These are phyloP conservation scores for Termitomyces sp. DNA, from an alignment of 768 basidiomycete species.

Conservation along the genomic window DNA sequence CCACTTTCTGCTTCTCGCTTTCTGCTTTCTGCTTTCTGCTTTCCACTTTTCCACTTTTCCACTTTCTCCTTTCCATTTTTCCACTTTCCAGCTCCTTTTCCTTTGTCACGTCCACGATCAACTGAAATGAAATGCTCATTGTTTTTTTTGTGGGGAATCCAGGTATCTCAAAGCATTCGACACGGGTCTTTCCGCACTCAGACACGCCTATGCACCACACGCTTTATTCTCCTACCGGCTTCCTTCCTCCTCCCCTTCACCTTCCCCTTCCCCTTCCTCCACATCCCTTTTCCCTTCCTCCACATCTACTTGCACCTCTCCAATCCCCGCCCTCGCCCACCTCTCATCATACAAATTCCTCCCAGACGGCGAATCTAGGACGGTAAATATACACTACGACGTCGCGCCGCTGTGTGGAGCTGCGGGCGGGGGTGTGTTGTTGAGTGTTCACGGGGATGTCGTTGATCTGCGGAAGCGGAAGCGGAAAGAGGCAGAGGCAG, in stretches of 20 bases:
- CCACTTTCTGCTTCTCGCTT: too few species aligned
- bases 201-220: constrained; percentile 25
- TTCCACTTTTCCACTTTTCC: too few species aligned
- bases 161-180: constrained; percentile 29
- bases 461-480: constrained; percentile 7
- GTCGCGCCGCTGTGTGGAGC: constrained; percentile 16
- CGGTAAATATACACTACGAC: constrained; percentile 23
- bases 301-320: too few species aligned
- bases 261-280: not conserved
- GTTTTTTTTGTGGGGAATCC: too few species aligned
- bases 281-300: too few species aligned
- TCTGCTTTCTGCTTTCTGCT: too few species aligned
- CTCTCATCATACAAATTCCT: constrained; percentile 23
- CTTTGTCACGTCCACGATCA: too few species aligned
- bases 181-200: constrained; percentile 22
- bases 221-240: constrained; percentile 26
- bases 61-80: too few species aligned
- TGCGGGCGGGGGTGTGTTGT: constrained; percentile 21
- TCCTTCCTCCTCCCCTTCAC: constrained; percentile 10
- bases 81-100: too few species aligned
- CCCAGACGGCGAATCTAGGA: constrained; percentile 1
- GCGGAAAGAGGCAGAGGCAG: too few species aligned
- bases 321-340: constrained; percentile 4
- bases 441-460: constrained; percentile 27
- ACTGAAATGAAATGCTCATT: too few species aligned